phyloP scores from a whole-genome alignment of 441 rosid species.

The Flueggea neowawraea region DNA sequence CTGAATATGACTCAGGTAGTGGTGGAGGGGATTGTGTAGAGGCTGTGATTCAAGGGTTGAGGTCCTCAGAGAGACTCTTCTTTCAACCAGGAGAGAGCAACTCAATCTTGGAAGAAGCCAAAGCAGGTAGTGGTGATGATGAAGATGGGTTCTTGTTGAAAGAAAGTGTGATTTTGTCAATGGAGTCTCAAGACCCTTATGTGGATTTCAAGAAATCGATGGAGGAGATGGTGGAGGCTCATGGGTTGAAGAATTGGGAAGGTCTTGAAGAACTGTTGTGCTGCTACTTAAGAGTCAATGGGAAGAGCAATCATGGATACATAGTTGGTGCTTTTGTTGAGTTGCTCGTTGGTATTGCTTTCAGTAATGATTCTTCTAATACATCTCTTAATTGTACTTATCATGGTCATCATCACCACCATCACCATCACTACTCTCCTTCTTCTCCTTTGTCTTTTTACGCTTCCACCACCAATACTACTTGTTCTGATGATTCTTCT shows the following conservation, averaged over 20 bases:
- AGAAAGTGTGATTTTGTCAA: slow-evolving; percentile 41
- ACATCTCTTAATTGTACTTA: slow-evolving; percentile 7
- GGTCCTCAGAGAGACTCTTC: slow-evolving; percentile 55
- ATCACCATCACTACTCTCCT: slow-evolving; percentile 21
- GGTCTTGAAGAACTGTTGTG: slow-evolving; percentile 55
- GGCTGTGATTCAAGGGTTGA: slow-evolving; percentile 49
- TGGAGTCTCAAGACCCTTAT: slow-evolving; percentile 62
- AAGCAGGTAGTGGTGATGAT: neutral
- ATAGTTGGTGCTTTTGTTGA: slow-evolving; percentile 78
- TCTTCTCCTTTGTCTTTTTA: slow-evolving; percentile 29
- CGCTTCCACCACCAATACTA: slow-evolving; percentile 21
- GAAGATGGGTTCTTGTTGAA: slow-evolving; percentile 25
- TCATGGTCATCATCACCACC: neutral
- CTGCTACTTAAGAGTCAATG: slow-evolving; percentile 61
- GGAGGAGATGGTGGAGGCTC: slow-evolving; percentile 89
- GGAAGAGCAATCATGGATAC: slow-evolving; percentile 54
- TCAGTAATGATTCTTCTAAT: neutral
- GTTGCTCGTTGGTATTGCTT: slow-evolving; percentile 43
- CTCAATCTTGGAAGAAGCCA: slow-evolving; percentile 59
- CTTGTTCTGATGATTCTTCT: slow-evolving; percentile 46
- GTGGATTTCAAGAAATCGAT: slow-evolving; percentile 72
- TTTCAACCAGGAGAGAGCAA: slow-evolving; percentile 64
- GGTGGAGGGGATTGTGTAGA: slow-evolving; percentile 37
- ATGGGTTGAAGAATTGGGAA: slow-evolving; percentile 52
- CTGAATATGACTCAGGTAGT: slow-evolving; percentile 10